Base-by-base conservation (phyloP, 148 eudicot species). In the Chenopodium formosanum region DNA sequence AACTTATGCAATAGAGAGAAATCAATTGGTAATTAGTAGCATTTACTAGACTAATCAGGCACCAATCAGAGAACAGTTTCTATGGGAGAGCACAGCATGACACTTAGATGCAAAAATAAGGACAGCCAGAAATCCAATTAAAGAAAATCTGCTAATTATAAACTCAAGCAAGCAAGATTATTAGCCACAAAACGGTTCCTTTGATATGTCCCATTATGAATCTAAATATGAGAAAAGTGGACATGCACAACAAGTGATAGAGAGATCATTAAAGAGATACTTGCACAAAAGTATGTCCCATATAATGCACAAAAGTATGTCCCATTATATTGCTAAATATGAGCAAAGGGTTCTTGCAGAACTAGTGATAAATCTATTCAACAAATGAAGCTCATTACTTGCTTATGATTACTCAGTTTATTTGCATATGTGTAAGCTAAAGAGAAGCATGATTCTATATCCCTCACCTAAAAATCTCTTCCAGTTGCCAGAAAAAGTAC, bases 1-100 rank as follows among this genome's bases (percentile, higher is more conserved):
- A 74, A 46, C 66, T 77, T 47, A 85, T 52, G 7, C 74, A 4
- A 73, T 34, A 84, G 62, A 31, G 2, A 66, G 12, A 3, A 16
- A 16, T 68, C 17, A 76, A 1, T 19, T 7, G 44, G 53, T 1
- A 40, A 62, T 11, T 20, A 64, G 4, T 65, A 66, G 80, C 62
- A 78, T 14, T 46, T 78, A 27, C 22, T 19, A 6, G 17, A 67
- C 47, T 46, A 67, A 47, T 44, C 27, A 13, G 37, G 70, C 79
- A 58, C 40, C 13, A 60, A 22, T 17, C 53, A 20, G 17, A 76
- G 34, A 52, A 74, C 16, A 62, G 1, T 2, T 46, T 40, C 8
- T 2, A 40, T 22, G 75, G 40, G 37, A 70, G 44, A 40, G 22
- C 5, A 70, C 27, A 9, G 11, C 31, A 73, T 23, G 20, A 73